Conservation (phyloP, 352 stramenopile species). For the Pythium plurisporium region DNA sequence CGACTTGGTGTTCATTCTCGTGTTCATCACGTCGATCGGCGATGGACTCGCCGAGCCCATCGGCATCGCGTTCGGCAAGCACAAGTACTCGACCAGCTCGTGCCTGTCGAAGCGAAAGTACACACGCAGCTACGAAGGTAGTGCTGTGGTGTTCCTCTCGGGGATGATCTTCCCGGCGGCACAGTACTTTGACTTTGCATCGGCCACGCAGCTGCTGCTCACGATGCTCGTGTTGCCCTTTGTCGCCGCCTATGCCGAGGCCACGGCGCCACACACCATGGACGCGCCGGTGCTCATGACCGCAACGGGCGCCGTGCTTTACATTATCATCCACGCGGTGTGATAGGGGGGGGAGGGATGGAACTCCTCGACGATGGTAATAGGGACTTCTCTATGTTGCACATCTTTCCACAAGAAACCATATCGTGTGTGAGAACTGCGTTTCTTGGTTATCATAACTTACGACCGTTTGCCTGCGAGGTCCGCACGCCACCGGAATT, state of each 20-base stretch:
- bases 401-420: no score
- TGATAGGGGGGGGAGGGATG: slow-evolving; percentile 19
- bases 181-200: slow-evolving; percentile 79
- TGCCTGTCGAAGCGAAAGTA: slow-evolving; percentile 61
- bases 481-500: not conserved
- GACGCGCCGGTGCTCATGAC: slow-evolving; percentile 84
- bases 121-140: slow-evolving; percentile 53
- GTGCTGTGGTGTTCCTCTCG: slow-evolving; percentile 55
- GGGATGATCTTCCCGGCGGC: slow-evolving; percentile 81
- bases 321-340: slow-evolving; percentile 73
- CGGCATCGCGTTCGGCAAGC: slow-evolving; percentile 52
- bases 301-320: slow-evolving; percentile 72
- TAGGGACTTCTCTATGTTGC: no score
- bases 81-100: slow-evolving; percentile 56
- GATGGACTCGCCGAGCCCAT: slow-evolving; percentile 53
- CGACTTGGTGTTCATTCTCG: slow-evolving; percentile 75
- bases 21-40: slow-evolving; percentile 67
- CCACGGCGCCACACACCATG: slow-evolving; percentile 84
- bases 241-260: slow-evolving; percentile 78
- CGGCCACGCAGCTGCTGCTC: slow-evolving; percentile 56
- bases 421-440: no score
- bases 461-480: not conserved
- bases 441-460: not conserved
- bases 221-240: slow-evolving; percentile 82
- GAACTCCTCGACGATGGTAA: no score